A percentile compares a stretch with the other conserved stretches of the same genome.
phyloP scores from a whole-genome alignment of 495 filamentous ascomycete species.

The Annulohypoxylon moriforme region DNA sequence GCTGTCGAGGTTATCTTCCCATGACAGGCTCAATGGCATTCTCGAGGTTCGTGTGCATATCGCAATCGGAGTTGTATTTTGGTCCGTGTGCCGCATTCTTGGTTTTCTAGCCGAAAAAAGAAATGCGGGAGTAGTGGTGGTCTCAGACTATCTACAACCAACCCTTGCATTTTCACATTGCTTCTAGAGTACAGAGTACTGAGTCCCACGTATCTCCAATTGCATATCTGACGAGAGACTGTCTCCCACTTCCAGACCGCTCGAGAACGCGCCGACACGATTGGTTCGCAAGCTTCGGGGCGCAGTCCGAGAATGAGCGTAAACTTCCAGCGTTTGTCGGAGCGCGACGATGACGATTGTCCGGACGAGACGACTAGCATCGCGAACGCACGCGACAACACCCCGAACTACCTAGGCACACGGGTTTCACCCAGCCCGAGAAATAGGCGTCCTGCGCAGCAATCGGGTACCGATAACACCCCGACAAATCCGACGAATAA shows the following conservation, averaged over 20 bases:
- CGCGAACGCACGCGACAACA: constrained; percentile 40
- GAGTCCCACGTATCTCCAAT: background rate
- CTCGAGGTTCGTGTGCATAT: constrained; percentile 54
- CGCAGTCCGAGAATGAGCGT: constrained; percentile 31
- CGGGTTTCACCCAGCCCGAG: constrained; percentile 43
- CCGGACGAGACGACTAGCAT: constrained; percentile 49
- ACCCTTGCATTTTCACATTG: background rate
- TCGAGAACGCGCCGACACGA: constrained; percentile 47
- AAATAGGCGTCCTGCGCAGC: constrained; percentile 29
- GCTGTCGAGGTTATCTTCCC: constrained; percentile 47
- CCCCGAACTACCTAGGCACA: constrained; percentile 53
- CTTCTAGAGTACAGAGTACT: background rate
- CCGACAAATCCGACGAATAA: constrained; percentile 19
- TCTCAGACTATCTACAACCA: background rate
- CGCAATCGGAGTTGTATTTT: background rate
- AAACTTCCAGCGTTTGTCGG: constrained; percentile 34
- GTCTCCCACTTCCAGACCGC: constrained; percentile 31
- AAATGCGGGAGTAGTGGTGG: background rate
- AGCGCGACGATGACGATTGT: constrained; percentile 42
- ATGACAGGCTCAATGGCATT: constrained; percentile 56
- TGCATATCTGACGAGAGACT: constrained; percentile 22
- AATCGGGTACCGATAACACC: constrained; percentile 18
- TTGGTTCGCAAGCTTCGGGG: constrained; percentile 29
- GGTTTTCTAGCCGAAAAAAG: constrained; percentile 4
- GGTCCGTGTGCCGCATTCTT: background rate